Percentiles rank a stretch among this genome's conserved stretches.
phyloP scores from a whole-genome alignment of 2,329 filamentous ascomycete species.

The Penicillium sclerotiorum region DNA sequence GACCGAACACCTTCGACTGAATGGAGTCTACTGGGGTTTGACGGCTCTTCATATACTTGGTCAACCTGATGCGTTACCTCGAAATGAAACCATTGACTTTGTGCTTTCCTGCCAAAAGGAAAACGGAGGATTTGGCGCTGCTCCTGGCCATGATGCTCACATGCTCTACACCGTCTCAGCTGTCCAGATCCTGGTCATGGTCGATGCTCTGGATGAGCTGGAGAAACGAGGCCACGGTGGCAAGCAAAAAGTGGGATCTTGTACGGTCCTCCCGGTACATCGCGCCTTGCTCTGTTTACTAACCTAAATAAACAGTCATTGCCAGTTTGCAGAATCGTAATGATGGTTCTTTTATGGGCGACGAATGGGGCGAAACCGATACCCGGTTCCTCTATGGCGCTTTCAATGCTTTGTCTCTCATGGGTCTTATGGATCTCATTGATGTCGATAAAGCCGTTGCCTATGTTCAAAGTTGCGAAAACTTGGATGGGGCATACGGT shows the following conservation, averaged over 20 bases:
- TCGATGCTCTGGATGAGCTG: slow-evolving; percentile 82
- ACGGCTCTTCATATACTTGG: slow-evolving; percentile 84
- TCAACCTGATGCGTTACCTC: slow-evolving; percentile 77
- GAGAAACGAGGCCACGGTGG: slow-evolving; percentile 69
- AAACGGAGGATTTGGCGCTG: slow-evolving; percentile 88
- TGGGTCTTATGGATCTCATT: slow-evolving; percentile 71
- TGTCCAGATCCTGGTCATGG: slow-evolving; percentile 85
- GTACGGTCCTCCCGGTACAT: slow-evolving; percentile 55
- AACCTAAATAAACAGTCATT: slow-evolving; percentile 61
- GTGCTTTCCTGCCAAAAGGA: slow-evolving; percentile 93
- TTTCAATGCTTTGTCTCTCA: slow-evolving; percentile 83
- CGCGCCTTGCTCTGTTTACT: slow-evolving; percentile 4
- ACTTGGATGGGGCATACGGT: slow-evolving; percentile 94
- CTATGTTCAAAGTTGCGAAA: slow-evolving; percentile 80
- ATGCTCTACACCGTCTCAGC: slow-evolving; percentile 96
- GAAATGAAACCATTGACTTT: slow-evolving; percentile 81
- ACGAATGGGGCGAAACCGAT: slow-evolving; percentile 95
- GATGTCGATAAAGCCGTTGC: slow-evolving; percentile 78
- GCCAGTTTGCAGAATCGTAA: slow-evolving; percentile 76
- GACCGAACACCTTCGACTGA: slow-evolving; percentile 93
- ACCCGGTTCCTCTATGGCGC: slow-evolving; percentile 92
- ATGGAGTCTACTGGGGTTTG: slow-evolving; percentile 95
- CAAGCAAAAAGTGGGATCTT: slow-evolving; percentile 74
- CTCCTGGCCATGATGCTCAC: slow-evolving; percentile 91
- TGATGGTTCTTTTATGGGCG: slow-evolving; percentile 86